Conservation (phyloP, 2,329 filamentous ascomycete genomes). For the Colletotrichum nymphaeae region DNA sequence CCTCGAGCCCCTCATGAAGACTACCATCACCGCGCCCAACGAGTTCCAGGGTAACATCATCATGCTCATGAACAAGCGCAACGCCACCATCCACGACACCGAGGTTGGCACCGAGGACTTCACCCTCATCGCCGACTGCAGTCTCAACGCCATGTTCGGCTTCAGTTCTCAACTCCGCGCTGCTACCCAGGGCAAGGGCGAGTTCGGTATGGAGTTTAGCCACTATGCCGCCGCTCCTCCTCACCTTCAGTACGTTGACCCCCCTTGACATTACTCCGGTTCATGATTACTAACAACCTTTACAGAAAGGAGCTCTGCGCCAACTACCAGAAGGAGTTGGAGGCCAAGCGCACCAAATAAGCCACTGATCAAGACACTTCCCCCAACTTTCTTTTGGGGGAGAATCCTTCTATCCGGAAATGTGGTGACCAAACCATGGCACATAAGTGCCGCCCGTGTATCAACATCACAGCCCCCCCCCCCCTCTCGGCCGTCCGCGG, state of each 20-base stretch:
- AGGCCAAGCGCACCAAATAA: constrained; percentile 67
- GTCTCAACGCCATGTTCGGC: constrained; percentile 96
- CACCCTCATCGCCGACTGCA: constrained; percentile 90
- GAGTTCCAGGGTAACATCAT: constrained; percentile 99
- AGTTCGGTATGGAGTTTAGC: constrained; percentile 99
- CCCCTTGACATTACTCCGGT: constrained; percentile 15
- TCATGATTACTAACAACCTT: constrained; percentile 39
- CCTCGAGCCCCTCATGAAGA: constrained; percentile 98
- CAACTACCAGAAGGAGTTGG: constrained; percentile 69
- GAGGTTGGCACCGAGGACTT: constrained; percentile 96
- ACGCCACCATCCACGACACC: constrained; percentile 93
- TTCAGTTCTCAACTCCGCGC: constrained; percentile 92
- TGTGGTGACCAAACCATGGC: constrained; percentile 18
- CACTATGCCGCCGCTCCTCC: constrained; percentile 90
- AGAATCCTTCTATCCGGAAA: background rate
- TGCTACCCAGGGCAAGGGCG: constrained; percentile 96
- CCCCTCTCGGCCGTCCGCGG: background rate
- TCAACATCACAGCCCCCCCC: constrained; percentile 18
- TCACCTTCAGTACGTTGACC: constrained; percentile 82
- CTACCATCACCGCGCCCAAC: constrained; percentile 91
- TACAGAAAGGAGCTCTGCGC: constrained; percentile 68
- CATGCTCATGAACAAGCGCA: constrained; percentile 95
- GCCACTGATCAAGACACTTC: background rate
- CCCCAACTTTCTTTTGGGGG: background rate
- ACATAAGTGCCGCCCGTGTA: constrained; percentile 22